These are phyloP conservation scores for Pseudognaphalium luteoalbum DNA, from an alignment of 129 eudicot genomes.

Conservation along the genomic window DNA sequence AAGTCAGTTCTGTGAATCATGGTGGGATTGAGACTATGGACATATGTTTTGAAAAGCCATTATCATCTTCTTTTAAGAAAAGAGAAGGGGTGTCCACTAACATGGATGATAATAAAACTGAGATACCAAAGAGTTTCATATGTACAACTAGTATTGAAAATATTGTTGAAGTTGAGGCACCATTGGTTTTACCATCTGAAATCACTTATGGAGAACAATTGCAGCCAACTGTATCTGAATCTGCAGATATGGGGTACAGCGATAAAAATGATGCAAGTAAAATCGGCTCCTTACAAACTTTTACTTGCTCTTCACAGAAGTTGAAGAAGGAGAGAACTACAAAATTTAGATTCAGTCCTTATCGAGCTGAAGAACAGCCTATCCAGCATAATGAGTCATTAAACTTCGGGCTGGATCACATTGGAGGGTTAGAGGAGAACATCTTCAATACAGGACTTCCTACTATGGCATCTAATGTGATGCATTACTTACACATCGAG, in stretches of 20 bases:
- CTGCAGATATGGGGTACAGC: constrained; percentile 16
- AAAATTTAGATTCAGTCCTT: constrained; percentile 28
- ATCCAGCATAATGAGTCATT: constrained; percentile 24
- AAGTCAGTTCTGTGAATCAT: too few relatives aligned
- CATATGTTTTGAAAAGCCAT: constrained; percentile 20
- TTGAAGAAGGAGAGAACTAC: constrained; percentile 34
- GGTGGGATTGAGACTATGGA: too few relatives aligned
- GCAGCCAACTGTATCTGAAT: constrained; percentile 21
- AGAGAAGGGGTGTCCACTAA: background rate
- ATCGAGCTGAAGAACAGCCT: constrained; percentile 24
- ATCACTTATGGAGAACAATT: constrained; percentile 12
- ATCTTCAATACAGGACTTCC: background rate
- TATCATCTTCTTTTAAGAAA: background rate
- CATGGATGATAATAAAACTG: constrained; percentile 24
- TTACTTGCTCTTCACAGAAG: constrained; percentile 33
- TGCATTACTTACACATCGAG: too few relatives aligned
- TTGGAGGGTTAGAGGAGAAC: constrained; percentile 25
- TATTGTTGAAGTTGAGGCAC: constrained; percentile 26
- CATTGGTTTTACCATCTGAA: constrained; percentile 38
- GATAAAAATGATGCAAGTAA: constrained; percentile 23
- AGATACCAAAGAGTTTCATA: constrained; percentile 14
- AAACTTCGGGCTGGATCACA: constrained; percentile 12
- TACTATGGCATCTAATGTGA: too few relatives aligned
- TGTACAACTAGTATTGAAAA: constrained; percentile 17
- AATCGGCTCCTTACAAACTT: constrained; percentile 26